Evolutionary conservation across 805 yeast genomes (phyloP).

Genomic region (Maudiozyma barnettii): DNA sequence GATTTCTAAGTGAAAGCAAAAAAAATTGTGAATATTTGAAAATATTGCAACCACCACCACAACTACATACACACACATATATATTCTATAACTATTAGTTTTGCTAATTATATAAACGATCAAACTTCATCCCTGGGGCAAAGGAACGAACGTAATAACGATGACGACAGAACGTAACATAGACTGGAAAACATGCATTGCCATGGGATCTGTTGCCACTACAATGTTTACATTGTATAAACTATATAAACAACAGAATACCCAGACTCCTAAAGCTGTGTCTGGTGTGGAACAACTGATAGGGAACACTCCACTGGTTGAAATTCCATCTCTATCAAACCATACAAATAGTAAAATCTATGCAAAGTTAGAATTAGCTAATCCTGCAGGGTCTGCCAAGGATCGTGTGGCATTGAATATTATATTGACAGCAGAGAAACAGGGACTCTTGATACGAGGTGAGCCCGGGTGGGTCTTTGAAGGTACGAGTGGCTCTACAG

Average conservation of each 20-base stretch:
- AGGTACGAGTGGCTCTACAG: slow-evolving; percentile 96
- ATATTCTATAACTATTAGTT: not conserved
- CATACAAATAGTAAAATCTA: slow-evolving; percentile 73
- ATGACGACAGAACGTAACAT: not conserved
- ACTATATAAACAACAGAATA: not conserved
- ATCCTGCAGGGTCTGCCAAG: slow-evolving; percentile 94
- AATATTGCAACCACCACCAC: not conserved
- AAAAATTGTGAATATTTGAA: not conserved
- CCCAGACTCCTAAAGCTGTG: not conserved
- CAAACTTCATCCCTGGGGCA: too few species aligned
- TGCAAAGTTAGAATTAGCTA: slow-evolving; percentile 76
- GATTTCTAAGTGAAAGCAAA: not conserved
- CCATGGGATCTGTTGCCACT: not conserved
- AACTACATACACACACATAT: not conserved
- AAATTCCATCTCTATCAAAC: slow-evolving; percentile 57
- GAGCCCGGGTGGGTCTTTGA: slow-evolving; percentile 61
- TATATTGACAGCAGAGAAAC: slow-evolving; percentile 54
- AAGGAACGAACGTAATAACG: not conserved
- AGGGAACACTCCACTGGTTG: slow-evolving; percentile 83
- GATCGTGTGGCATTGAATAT: slow-evolving; percentile 89
- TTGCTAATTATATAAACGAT: too few species aligned
- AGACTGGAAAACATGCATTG: not conserved
- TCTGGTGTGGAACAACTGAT: slow-evolving; percentile 69
- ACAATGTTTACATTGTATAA: slow-evolving; percentile 1
- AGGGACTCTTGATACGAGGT: slow-evolving; percentile 48